A percentile compares a stretch with the other conserved stretches of the same genome.
Evolutionary conservation across 2,329 filamentous ascomycete genomes (phyloP).

Genomic region (Fusarium falciforme): DNA sequence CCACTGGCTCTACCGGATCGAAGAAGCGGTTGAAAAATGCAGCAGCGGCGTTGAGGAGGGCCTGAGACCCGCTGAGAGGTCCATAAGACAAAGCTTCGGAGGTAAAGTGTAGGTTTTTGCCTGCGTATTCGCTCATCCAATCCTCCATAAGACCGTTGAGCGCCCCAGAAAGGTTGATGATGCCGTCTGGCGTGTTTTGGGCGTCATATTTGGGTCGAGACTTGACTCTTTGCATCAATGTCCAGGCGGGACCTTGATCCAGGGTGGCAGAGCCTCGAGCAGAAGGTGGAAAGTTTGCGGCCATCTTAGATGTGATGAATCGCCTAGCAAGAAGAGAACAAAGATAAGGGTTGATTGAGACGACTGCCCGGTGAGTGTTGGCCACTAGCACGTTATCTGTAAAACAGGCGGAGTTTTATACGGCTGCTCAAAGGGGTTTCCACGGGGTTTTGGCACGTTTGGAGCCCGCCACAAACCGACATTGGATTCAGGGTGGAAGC

Average conservation of each 20-base stretch:
- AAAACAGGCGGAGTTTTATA: neutral
- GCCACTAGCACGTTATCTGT: neutral
- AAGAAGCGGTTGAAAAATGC: neutral
- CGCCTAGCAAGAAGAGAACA: too few species aligned
- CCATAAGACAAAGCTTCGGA: neutral
- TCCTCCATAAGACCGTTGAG: neutral
- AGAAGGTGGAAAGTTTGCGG: neutral
- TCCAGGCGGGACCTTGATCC: neutral
- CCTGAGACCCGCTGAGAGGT: neutral
- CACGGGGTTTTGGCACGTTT: neutral
- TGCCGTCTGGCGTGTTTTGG: neutral
- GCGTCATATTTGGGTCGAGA: neutral
- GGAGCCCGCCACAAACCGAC: neutral
- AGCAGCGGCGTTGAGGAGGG: neutral
- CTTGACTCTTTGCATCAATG: neutral
- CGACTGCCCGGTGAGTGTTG: too few species aligned
- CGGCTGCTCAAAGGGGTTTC: too few species aligned
- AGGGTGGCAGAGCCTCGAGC: neutral
- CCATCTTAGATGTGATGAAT: too few species aligned
- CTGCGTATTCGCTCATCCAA: neutral
- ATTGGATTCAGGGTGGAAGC: neutral
- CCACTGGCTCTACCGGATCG: neutral
- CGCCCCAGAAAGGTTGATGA: neutral
- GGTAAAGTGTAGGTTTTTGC: neutral
- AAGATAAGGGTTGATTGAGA: neutral